phyloP scores from a whole-genome alignment of 352 stramenopile genomes.

The Nannochloropsis limnetica region DNA sequence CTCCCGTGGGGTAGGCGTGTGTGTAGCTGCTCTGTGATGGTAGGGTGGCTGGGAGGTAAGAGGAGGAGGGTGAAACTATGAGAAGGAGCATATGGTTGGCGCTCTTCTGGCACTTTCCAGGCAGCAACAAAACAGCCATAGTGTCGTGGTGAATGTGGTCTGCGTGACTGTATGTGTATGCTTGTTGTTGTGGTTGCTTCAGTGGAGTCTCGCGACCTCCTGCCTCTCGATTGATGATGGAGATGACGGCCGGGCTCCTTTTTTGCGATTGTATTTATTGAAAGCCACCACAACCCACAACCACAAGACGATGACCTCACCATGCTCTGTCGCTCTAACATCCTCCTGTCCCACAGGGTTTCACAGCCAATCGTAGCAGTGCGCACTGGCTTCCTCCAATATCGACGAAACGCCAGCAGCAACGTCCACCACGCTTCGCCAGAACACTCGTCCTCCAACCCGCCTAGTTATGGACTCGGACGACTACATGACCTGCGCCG shows the following conservation, averaged over 20 bases:
- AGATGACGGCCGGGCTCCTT: neutral
- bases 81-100: neutral
- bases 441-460: neutral
- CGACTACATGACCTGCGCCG: neutral
- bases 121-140: neutral
- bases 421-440: neutral
- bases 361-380: neutral
- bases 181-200: too few species aligned
- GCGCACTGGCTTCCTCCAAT: neutral
- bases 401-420: too few species aligned
- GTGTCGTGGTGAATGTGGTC: neutral
- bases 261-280: too few species aligned
- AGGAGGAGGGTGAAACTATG: neutral
- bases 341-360: neutral
- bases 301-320: neutral
- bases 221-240: neutral
- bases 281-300: too few species aligned
- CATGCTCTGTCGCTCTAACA: neutral
- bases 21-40: neutral
- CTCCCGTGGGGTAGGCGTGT: neutral
- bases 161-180: neutral
- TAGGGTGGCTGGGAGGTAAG: neutral
- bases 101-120: neutral
- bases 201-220: too few species aligned
- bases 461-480: neutral